Percentiles rank a stretch among this genome's conserved stretches.
Conservation (phyloP, 139 green algal species). For the Chlamydomonas sphaeroides region DNA sequence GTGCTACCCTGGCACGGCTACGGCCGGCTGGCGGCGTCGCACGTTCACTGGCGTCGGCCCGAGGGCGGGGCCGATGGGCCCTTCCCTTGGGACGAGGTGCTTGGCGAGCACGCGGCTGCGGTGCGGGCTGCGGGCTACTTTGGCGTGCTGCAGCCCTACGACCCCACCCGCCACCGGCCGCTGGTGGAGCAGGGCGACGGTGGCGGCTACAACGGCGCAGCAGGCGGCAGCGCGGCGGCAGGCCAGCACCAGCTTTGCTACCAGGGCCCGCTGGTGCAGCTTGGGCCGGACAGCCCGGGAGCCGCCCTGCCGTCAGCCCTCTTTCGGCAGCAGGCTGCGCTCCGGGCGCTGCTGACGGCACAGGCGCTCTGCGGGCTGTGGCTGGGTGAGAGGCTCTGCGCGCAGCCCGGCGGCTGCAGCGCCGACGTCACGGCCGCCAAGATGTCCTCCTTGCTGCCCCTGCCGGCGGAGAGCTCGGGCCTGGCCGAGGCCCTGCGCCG, state of each 20-base stretch:
- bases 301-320: too few relatives aligned
- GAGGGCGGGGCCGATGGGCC: too few relatives aligned
- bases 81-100: too few relatives aligned
- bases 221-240: not conserved
- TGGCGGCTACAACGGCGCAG: not conserved
- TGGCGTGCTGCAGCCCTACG: not conserved
- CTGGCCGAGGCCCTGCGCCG: not conserved
- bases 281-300: not conserved
- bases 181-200: too few relatives aligned
- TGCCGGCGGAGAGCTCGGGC: too few relatives aligned
- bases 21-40: not conserved
- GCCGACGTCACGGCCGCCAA: not conserved
- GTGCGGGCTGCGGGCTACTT: not conserved
- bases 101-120: not conserved
- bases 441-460: not conserved
- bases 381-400: conserved; percentile 29
- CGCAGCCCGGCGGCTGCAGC: conserved; percentile 6
- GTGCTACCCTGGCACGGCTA: not conserved
- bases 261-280: not conserved
- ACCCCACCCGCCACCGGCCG: not conserved
- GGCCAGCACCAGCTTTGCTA: not conserved
- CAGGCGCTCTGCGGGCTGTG: conserved; percentile 14
- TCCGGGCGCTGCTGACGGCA: not conserved
- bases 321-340: too few relatives aligned
- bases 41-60: not conserved